Percentiles rank a stretch among this genome's conserved stretches.
phyloP scores from a whole-genome alignment of 495 filamentous ascomycete species.

The Evernia prunastri region DNA sequence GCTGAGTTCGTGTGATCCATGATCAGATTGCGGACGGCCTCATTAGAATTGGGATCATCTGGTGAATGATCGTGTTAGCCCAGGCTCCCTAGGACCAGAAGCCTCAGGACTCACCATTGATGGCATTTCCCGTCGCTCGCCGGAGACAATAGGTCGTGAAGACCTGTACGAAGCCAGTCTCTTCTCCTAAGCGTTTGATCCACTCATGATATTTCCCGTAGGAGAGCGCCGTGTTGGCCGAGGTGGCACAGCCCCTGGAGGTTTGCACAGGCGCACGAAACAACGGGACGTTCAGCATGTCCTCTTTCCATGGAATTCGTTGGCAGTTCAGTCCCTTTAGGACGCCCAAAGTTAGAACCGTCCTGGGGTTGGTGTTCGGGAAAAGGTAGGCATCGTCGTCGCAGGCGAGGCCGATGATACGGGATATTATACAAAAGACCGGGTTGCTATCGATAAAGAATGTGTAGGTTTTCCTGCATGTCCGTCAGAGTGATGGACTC shows the following conservation, averaged over 20 bases:
- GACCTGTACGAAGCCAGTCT: slow-evolving; percentile 21
- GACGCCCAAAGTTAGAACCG: slow-evolving; percentile 14
- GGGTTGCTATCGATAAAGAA: slow-evolving; percentile 19
- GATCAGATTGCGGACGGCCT: slow-evolving; percentile 20
- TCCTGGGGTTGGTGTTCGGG: slow-evolving; percentile 8
- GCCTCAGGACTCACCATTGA: slow-evolving; percentile 17
- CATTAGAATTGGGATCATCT: no score
- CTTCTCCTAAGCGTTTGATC: slow-evolving; percentile 13
- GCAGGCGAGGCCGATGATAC: slow-evolving; percentile 22
- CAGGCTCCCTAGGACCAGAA: slow-evolving; percentile 6
- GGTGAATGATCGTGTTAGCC: not conserved
- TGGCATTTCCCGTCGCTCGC: slow-evolving; percentile 21
- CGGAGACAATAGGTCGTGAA: slow-evolving; percentile 26
- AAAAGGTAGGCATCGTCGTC: slow-evolving; percentile 21
- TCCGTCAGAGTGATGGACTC: slow-evolving; percentile 1
- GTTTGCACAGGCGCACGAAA: slow-evolving; percentile 11
- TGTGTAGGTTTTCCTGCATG: slow-evolving; percentile 14
- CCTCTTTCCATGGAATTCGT: slow-evolving; percentile 16
- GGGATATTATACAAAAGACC: slow-evolving; percentile 16
- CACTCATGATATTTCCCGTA: slow-evolving; percentile 10
- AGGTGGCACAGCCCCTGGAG: not conserved
- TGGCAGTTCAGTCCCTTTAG: slow-evolving; percentile 7
- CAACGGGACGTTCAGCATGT: slow-evolving; percentile 18
- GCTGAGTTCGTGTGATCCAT: slow-evolving; percentile 19
- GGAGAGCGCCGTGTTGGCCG: not conserved